A percentile compares a stretch with the other conserved stretches of the same genome.
Conservation (phyloP, 495 filamentous ascomycete species). For the Lophiotrema nucula region DNA sequence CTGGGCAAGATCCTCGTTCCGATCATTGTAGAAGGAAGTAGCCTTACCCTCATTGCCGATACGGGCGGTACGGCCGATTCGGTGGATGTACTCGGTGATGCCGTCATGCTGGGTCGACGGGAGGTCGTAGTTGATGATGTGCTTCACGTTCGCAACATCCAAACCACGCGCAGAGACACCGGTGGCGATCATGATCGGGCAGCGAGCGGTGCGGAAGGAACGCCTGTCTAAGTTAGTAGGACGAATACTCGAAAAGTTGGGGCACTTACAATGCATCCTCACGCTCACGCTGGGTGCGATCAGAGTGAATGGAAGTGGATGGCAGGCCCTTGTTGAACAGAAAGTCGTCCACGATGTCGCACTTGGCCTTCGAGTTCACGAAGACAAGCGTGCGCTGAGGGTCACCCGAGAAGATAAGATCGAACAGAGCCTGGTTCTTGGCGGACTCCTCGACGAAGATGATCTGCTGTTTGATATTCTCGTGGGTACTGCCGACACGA, state of each 20-base stretch:
- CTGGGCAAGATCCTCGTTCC: slow-evolving; percentile 65
- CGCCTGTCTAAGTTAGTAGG: slow-evolving; percentile 50
- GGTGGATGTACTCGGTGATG: slow-evolving; percentile 90
- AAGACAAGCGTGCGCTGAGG: slow-evolving; percentile 88
- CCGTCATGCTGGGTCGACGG: slow-evolving; percentile 70
- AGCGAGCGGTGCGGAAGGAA: slow-evolving; percentile 69
- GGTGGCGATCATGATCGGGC: slow-evolving; percentile 81
- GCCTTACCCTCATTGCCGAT: slow-evolving; percentile 87
- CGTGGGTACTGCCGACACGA: slow-evolving; percentile 74
- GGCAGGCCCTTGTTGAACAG: slow-evolving; percentile 77
- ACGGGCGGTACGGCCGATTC: slow-evolving; percentile 92
- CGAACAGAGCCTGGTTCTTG: slow-evolving; percentile 71
- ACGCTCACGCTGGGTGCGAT: slow-evolving; percentile 86
- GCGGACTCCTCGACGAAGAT: slow-evolving; percentile 57
- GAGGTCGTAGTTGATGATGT: slow-evolving; percentile 91
- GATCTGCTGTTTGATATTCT: slow-evolving; percentile 75
- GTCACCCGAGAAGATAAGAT: slow-evolving; percentile 64
- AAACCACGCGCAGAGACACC: slow-evolving; percentile 85
- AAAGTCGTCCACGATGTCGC: slow-evolving; percentile 82
- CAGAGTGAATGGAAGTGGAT: slow-evolving; percentile 79
- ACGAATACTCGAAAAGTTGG: not conserved
- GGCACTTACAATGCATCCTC: slow-evolving; percentile 78
- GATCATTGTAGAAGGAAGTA: slow-evolving; percentile 80
- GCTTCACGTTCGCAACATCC: slow-evolving; percentile 80
- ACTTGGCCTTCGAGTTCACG: slow-evolving; percentile 72